Evolutionary conservation across 2,329 filamentous ascomycete species (phyloP).

Genomic region (Sporothrix humicola): DNA sequence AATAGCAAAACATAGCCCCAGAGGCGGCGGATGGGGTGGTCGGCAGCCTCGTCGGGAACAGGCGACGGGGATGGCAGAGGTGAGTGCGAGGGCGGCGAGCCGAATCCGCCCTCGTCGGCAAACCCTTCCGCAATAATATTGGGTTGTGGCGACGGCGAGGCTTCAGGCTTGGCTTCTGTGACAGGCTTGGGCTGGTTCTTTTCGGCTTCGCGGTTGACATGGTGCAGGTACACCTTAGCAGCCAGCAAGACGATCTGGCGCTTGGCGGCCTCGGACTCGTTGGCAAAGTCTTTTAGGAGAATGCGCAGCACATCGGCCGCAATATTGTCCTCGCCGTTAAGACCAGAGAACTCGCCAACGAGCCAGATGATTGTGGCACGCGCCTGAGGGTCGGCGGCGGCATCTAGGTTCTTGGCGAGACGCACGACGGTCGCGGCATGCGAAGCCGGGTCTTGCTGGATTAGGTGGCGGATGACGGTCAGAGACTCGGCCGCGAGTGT

Average conservation of each 20-base stretch:
- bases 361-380: slow-evolving; percentile 97
- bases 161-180: not conserved
- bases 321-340: slow-evolving; percentile 83
- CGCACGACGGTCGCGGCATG: slow-evolving; percentile 87
- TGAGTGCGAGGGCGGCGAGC: slow-evolving; percentile 3
- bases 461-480: slow-evolving; percentile 93
- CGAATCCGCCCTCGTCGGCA: slow-evolving; percentile 25
- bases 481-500: slow-evolving; percentile 89
- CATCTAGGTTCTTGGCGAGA: slow-evolving; percentile 88
- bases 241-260: slow-evolving; percentile 89
- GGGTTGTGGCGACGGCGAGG: not conserved
- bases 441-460: slow-evolving; percentile 82
- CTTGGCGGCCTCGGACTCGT: slow-evolving; percentile 85
- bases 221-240: slow-evolving; percentile 95
- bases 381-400: slow-evolving; percentile 83
- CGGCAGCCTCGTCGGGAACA: slow-evolving; percentile 42
- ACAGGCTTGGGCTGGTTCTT: not conserved
- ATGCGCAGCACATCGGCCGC: slow-evolving; percentile 91
- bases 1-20: slow-evolving; percentile 87
- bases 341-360: slow-evolving; percentile 88
- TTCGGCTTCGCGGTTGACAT: slow-evolving; percentile 65
- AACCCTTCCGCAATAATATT: not conserved
- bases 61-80: not conserved
- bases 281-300: slow-evolving; percentile 76
- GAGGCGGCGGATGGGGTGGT: slow-evolving; percentile 74